Conservation (phyloP, 768 basidiomycete genomes). For the Boletus rufocinnamomeus region DNA sequence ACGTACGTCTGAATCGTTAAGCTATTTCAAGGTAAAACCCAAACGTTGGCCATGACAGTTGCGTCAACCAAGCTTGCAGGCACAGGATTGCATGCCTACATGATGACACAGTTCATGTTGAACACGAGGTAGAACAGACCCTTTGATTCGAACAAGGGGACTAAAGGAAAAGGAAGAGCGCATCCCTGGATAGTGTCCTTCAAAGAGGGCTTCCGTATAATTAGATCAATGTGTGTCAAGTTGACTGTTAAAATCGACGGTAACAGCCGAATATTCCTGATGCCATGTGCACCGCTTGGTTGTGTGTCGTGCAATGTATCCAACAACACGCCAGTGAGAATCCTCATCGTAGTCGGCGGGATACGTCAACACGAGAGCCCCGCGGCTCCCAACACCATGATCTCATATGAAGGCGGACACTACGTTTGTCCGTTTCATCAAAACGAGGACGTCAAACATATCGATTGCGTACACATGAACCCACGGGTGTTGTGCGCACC, state of each 20-base stretch:
- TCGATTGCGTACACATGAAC: constrained; percentile 14
- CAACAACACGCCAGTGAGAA: constrained; percentile 6
- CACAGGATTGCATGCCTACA: constrained; percentile 20
- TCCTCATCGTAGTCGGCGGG: neutral
- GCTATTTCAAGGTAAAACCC: constrained; percentile 29
- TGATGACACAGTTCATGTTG: constrained; percentile 18
- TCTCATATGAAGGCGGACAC: constrained; percentile 5
- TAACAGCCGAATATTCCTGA: constrained; percentile 2
- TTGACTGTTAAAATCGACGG: constrained; percentile 3
- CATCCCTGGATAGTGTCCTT: constrained; percentile 9
- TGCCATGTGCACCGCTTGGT: neutral
- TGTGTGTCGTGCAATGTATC: constrained; percentile 7
- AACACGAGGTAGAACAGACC: constrained; percentile 28
- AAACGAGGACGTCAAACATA: constrained; percentile 22
- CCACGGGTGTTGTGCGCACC: constrained; percentile 15
- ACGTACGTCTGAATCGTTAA: constrained; percentile 28
- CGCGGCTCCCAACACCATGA: neutral
- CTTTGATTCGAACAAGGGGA: constrained; percentile 12
- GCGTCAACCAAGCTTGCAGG: constrained; percentile 13
- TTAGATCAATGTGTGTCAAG: constrained; percentile 16
- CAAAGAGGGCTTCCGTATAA: constrained; percentile 6
- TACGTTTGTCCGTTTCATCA: constrained; percentile 18
- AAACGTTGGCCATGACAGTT: constrained; percentile 16
- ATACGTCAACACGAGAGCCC: constrained; percentile 9
- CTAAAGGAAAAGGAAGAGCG: constrained; percentile 8